Conservation (phyloP, 176 grass and related monocot species). For the Cocos nucifera region DNA sequence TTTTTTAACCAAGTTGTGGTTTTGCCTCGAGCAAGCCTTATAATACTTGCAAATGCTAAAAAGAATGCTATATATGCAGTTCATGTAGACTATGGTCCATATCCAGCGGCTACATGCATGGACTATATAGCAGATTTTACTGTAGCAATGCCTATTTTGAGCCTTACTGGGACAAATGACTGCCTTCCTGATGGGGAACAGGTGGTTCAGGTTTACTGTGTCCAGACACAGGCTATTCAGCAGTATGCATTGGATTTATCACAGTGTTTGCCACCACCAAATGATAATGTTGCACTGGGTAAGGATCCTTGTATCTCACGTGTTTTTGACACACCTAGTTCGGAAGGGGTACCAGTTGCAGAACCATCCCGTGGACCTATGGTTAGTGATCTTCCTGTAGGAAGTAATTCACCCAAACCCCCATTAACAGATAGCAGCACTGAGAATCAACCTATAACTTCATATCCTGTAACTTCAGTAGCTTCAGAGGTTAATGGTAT, state of each 20-base stretch:
- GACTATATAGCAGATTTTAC: conserved; percentile 96
- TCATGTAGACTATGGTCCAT: conserved; percentile 70
- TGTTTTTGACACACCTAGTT: conserved; percentile 28
- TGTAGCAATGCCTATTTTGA: conserved; percentile 93
- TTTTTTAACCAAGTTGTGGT: conserved; percentile 97
- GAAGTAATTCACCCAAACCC: conserved; percentile 25
- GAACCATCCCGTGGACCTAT: conserved; percentile 17
- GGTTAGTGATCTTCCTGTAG: conserved; percentile 32
- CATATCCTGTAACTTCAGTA: conserved; percentile 12
- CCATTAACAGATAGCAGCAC: conserved; percentile 15
- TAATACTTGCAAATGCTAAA: conserved; percentile 95
- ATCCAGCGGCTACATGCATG: conserved; percentile 60
- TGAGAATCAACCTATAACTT: conserved; percentile 24
- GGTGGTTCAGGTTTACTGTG: conserved; percentile 85
- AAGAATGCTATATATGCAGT: conserved; percentile 96
- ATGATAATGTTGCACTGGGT: conserved; percentile 26
- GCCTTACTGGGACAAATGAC: conserved; percentile 67
- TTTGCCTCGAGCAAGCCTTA: conserved; percentile 79
- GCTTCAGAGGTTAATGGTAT: conserved; percentile 19
- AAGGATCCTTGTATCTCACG: conserved; percentile 47
- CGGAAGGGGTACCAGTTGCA: conserved; percentile 17
- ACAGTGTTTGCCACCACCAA: conserved; percentile 66
- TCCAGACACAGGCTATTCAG: conserved; percentile 96
- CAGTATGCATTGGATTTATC: conserved; percentile 82
- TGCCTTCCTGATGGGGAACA: conserved; percentile 48